Evolutionary conservation across 768 basidiomycete genomes (phyloP), one percentile per base, ranked within the genome.

Genomic region (Asterophora parasitica): DNA sequence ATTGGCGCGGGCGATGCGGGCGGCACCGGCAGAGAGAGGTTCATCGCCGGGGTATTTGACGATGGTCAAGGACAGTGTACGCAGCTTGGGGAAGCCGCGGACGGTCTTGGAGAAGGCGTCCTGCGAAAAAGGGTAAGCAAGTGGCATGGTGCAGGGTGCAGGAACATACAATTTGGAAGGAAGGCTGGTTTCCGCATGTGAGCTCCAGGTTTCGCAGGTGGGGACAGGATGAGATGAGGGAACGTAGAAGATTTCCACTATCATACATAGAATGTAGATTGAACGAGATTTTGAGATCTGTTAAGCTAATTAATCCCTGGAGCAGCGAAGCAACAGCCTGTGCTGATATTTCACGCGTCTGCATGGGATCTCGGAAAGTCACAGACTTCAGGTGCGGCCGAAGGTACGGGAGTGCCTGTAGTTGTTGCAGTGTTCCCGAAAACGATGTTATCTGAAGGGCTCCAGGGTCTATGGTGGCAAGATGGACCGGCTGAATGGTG

Each of bases 201-300:
- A 89, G 64, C 52, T 85, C 79, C 7, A 89, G 70, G 58, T 81
- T 76, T 28, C 67, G 71, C 31, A 89, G 69, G 44, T 75, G 73
- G 9, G 86, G 85, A 57, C 85, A 88, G 0, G 82, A 75, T 10
- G 78, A 66, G 44, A 80, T 77, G 48, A 89, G 74, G 3, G 82
- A 81, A 37, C 83, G 78, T 28, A 89, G 70, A 48, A 88, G 67
- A 54, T 81, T 81, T 20, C 79, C 82, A 57, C 83, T 82, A 54
- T 89, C 86, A 57, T 88, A 88, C 57, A 81, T 80, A 1, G 81
- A 81, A 57, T 88, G 83, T 42, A 88, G 74, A 32, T 77, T 74
- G 58, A 88, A 88, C 12, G 78, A 69, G 35, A 88, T 76, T 44
- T 75, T 80, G 46, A 89, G 70, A 33, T 79, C 74, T 10, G 69